phyloP scores from a whole-genome alignment of 345 rosid species.

The Raphanus sativus region DNA sequence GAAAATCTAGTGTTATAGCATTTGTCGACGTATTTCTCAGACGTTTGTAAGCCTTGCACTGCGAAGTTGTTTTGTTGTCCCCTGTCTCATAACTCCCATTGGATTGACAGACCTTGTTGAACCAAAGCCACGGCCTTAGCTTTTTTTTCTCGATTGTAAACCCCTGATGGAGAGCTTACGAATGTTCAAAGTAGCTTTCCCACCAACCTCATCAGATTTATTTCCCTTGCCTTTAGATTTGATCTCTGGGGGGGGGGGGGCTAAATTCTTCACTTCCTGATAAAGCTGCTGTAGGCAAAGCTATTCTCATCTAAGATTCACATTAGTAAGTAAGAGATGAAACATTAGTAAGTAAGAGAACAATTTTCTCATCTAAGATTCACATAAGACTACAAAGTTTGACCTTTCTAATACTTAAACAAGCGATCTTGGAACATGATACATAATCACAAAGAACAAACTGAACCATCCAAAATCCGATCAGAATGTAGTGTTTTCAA shows the following conservation, averaged over 20 bases:
- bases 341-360: too few relatives aligned
- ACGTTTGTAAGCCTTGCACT: constrained; percentile 78
- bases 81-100: constrained; percentile 60
- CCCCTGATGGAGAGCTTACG: constrained; percentile 39
- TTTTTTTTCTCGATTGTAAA: constrained; percentile 69
- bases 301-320: constrained; percentile 42
- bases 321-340: too few relatives aligned
- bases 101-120: constrained; percentile 70
- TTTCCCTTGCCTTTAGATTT: constrained; percentile 74
- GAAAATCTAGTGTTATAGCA: constrained; percentile 80
- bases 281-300: constrained; percentile 63
- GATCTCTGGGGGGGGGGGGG: constrained; percentile 68
- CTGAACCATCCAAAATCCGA: too few relatives aligned
- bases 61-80: constrained; percentile 84
- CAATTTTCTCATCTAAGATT: too few relatives aligned
- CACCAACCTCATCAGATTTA: constrained; percentile 68
- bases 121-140: constrained; percentile 53
- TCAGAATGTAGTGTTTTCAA: too few relatives aligned
- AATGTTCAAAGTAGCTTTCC: constrained; percentile 50
- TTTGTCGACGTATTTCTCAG: constrained; percentile 61
- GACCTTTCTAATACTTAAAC: too few relatives aligned
- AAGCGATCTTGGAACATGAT: too few relatives aligned
- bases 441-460: too few relatives aligned
- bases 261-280: constrained; percentile 95
- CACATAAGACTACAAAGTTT: too few relatives aligned